These are phyloP conservation scores for Aspergillus clavatus DNA, from an alignment of 2,329 filamentous ascomycete genomes.

Conservation along the genomic window DNA sequence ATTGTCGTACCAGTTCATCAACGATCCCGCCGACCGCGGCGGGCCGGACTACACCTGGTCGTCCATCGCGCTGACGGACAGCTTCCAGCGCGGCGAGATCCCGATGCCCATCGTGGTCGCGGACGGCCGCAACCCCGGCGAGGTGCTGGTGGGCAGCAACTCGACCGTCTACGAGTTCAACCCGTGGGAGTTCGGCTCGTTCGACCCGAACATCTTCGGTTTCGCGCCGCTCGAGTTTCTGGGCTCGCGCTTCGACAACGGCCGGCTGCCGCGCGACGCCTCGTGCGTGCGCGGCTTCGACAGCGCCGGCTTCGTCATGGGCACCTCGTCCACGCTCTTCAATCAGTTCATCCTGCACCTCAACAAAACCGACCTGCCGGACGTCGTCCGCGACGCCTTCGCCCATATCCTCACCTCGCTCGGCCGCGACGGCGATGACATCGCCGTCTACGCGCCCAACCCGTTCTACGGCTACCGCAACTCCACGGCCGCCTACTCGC, in stretches of 20 bases:
- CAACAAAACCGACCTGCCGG: constrained; percentile 49
- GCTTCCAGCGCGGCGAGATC: constrained; percentile 59
- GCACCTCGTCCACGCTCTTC: constrained; percentile 79
- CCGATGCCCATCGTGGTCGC: constrained; percentile 72
- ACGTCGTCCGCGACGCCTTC: constrained; percentile 50
- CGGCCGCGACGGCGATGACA: constrained; percentile 61
- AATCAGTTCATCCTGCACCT: constrained; percentile 69
- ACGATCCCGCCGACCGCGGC: constrained; percentile 58
- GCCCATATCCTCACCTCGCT: constrained; percentile 51
- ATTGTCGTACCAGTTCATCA: constrained; percentile 79
- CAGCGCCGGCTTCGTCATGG: constrained; percentile 77
- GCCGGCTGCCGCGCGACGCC: constrained; percentile 51
- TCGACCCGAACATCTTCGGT: constrained; percentile 65
- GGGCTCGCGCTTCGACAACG: constrained; percentile 66
- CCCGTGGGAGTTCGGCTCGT: constrained; percentile 73
- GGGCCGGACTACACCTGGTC: constrained; percentile 77
- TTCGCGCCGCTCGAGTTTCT: constrained; percentile 68
- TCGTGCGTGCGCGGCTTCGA: constrained; percentile 75
- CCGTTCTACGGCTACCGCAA: constrained; percentile 67
- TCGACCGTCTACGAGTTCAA: constrained; percentile 74
- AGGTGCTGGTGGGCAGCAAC: constrained; percentile 61
- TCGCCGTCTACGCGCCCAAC: constrained; percentile 69
- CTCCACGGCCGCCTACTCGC: constrained; percentile 54
- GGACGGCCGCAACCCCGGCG: constrained; percentile 60
- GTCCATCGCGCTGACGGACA: constrained; percentile 60